Conservation (phyloP, 768 basidiomycete genomes). For the Panaeolus cyanescens region DNA sequence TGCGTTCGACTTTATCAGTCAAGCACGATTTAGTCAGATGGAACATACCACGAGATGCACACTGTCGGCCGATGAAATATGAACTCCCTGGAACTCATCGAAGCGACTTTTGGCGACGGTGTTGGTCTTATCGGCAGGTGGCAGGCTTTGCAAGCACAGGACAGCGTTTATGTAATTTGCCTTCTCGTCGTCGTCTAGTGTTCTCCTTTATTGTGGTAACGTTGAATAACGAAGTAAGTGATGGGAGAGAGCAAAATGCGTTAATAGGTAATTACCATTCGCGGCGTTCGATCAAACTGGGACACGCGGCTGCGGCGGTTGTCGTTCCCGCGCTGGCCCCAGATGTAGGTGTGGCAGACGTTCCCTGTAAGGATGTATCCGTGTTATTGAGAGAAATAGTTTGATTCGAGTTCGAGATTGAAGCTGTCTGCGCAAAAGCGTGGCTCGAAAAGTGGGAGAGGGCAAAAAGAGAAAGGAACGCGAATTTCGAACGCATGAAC, state of each 20-base stretch:
- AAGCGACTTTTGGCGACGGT: conserved; percentile 31
- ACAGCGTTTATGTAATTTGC: conserved; percentile 32
- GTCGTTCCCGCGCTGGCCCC: too few species aligned
- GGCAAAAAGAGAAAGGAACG: neutral
- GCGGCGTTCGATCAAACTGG: neutral
- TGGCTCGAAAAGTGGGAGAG: neutral
- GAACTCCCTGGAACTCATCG: conserved; percentile 41
- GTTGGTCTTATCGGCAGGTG: conserved; percentile 20
- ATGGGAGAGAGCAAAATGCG: neutral
- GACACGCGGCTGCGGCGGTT: neutral
- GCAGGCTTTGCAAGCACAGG: conserved; percentile 33
- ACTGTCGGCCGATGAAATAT: conserved; percentile 27
- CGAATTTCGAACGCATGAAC: neutral
- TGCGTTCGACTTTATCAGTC: neutral
- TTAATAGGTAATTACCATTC: neutral
- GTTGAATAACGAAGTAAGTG: neutral
- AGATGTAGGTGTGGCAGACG: too few species aligned
- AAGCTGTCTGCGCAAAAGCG: neutral
- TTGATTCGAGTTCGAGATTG: neutral
- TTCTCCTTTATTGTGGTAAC: conserved; percentile 23
- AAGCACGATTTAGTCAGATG: neutral
- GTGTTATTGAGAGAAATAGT: too few species aligned
- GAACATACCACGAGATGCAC: conserved; percentile 36
- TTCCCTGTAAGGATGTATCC: too few species aligned
- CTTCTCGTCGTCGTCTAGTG: conserved; percentile 25